These are phyloP conservation scores for Globisporangium recalcitrans DNA, from an alignment of 352 stramenopile species.

Conservation along the genomic window DNA sequence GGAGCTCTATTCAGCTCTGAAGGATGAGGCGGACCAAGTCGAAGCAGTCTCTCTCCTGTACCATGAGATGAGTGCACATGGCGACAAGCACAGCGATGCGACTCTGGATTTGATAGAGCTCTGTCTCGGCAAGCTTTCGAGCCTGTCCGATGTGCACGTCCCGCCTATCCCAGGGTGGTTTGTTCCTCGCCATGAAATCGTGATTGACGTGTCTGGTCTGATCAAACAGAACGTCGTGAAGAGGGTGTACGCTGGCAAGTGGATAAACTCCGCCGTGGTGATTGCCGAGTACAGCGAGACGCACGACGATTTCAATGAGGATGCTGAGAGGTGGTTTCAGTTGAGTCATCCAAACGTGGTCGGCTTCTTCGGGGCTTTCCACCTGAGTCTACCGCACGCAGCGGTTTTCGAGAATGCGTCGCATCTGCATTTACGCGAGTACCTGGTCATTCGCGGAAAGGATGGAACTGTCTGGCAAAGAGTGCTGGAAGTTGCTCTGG, in stretches of 20 bases:
- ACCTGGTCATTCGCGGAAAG: neutral
- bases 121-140: slow-evolving; percentile 5
- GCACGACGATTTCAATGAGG: neutral
- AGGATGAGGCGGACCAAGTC: neutral
- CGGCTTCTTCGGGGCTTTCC: slow-evolving; percentile 18
- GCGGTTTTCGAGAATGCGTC: slow-evolving; percentile 1
- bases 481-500: slow-evolving; percentile 18
- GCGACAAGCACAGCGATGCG: slow-evolving; percentile 11
- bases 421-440: neutral
- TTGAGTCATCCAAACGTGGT: slow-evolving; percentile 21
- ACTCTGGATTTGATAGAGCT: slow-evolving; percentile 5
- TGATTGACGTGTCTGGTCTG: slow-evolving; percentile 43
- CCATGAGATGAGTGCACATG: slow-evolving; percentile 5
- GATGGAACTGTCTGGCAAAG: slow-evolving; percentile 1
- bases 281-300: slow-evolving; percentile 5
- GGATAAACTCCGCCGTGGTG: slow-evolving; percentile 30
- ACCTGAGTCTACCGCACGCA: slow-evolving; percentile 8
- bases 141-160: neutral
- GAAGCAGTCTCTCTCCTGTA: slow-evolving; percentile 7
- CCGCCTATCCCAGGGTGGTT: slow-evolving; percentile 27
- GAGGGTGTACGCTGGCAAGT: slow-evolving; percentile 21
- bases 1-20: neutral
- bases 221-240: neutral
- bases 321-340: slow-evolving; percentile 28
- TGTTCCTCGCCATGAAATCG: slow-evolving; percentile 80